A percentile compares a stretch with the other conserved stretches of the same genome.
Conservation (phyloP, 805 yeast species). For the Komagataella mondaviorum region DNA sequence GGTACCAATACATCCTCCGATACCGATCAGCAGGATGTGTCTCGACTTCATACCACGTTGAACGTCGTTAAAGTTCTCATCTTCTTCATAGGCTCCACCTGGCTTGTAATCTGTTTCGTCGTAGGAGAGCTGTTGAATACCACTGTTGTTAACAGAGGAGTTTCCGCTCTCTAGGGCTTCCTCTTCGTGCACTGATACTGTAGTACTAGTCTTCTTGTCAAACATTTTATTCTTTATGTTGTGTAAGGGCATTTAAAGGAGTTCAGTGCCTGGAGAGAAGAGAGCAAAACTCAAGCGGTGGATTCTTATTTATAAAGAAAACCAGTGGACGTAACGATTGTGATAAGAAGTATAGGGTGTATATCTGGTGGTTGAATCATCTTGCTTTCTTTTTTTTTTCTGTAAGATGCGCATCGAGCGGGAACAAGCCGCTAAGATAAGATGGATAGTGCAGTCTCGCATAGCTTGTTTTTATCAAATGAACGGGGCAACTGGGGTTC, state of each 20-base stretch:
- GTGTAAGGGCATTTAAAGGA: not conserved
- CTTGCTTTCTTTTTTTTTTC: not conserved
- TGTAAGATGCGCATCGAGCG: not conserved
- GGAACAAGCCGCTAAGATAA: not conserved
- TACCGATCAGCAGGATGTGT: conserved; percentile 52
- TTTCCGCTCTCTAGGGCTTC: not conserved
- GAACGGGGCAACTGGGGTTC: not conserved
- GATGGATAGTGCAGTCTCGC: not conserved
- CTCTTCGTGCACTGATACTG: not conserved
- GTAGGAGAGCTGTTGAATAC: not conserved
- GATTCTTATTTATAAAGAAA: not conserved
- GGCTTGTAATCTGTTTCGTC: not conserved
- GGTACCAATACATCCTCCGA: conserved; percentile 68
- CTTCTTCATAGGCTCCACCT: not conserved
- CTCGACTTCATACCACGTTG: conserved; percentile 31
- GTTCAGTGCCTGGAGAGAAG: not conserved
- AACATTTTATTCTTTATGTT: not conserved
- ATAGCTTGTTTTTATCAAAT: not conserved
- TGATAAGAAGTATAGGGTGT: not conserved
- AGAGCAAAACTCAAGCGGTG: not conserved
- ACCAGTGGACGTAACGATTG: not conserved
- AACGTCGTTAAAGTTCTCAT: conserved; percentile 3
- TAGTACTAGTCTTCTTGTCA: not conserved
- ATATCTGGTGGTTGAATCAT: not conserved
- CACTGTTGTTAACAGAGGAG: not conserved